Percentiles rank a stretch among this genome's conserved stretches.
Evolutionary conservation across 2,329 filamentous ascomycete species (phyloP).

Genomic region (Curvularia eragrostidis): DNA sequence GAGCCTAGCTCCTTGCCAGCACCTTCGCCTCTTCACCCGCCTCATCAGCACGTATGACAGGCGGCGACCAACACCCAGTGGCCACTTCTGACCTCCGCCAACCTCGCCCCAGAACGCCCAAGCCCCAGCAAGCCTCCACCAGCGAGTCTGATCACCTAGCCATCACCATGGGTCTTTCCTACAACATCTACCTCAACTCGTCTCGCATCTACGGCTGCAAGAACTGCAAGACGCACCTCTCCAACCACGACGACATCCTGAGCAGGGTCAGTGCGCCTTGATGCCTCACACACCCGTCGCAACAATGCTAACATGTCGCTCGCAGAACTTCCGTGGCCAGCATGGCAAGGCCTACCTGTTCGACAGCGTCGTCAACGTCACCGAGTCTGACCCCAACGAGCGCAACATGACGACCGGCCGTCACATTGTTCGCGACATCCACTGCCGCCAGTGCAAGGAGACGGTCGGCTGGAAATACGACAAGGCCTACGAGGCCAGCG

Average conservation of each 20-base stretch:
- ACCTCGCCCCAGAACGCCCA: constrained; percentile 8
- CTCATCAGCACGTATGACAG: constrained; percentile 20
- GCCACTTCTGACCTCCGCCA: constrained; percentile 17
- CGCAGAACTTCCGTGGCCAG: constrained; percentile 94
- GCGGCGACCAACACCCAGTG: constrained; percentile 16
- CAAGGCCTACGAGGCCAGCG: constrained; percentile 86
- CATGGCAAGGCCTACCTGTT: constrained; percentile 98
- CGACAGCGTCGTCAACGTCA: constrained; percentile 90
- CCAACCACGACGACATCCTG: constrained; percentile 95
- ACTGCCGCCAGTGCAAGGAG: constrained; percentile 87
- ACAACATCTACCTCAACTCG: constrained; percentile 89
- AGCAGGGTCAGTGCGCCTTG: constrained; percentile 70
- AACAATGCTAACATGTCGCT: constrained; percentile 49
- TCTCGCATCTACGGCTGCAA: constrained; percentile 90
- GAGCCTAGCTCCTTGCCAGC: constrained; percentile 6
- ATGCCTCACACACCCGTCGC: neutral
- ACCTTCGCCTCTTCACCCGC: constrained; percentile 4
- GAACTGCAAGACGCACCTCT: constrained; percentile 92
- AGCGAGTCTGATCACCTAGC: constrained; percentile 11
- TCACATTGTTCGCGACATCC: constrained; percentile 92
- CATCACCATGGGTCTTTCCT: constrained; percentile 79
- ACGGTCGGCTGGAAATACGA: constrained; percentile 99
- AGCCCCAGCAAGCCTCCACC: constrained; percentile 11
- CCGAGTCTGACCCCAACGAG: constrained; percentile 82
- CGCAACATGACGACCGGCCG: constrained; percentile 97